Percentiles rank a stretch among this genome's conserved stretches.
These are phyloP conservation scores for Astrothelium subdiscretum DNA, from an alignment of 495 filamentous ascomycete species.

Conservation along the genomic window DNA sequence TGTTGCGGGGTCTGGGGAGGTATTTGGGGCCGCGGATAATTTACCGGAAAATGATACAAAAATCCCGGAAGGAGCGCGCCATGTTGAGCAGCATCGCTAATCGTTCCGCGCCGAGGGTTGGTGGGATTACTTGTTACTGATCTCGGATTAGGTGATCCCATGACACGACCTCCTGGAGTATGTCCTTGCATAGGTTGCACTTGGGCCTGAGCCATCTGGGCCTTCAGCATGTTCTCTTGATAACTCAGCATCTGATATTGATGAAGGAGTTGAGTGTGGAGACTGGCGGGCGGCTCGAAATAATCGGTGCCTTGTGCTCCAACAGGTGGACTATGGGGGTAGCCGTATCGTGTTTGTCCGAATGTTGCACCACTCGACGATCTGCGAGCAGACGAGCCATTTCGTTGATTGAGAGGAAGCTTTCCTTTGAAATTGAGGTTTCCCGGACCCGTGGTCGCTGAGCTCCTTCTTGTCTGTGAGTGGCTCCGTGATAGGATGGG, in stretches of 20 bases:
- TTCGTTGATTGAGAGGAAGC: constrained; percentile 20
- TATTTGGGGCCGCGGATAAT: constrained; percentile 35
- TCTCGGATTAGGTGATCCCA: background rate
- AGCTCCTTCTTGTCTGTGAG: constrained; percentile 37
- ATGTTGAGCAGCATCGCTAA: constrained; percentile 29
- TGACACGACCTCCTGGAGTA: constrained; percentile 5
- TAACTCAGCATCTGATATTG: constrained; percentile 54
- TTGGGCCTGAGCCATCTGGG: constrained; percentile 37
- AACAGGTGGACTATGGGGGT: constrained; percentile 23
- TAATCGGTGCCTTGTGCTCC: constrained; percentile 16
- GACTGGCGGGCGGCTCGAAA: constrained; percentile 20
- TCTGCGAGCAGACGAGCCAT: constrained; percentile 26
- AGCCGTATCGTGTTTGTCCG: constrained; percentile 16
- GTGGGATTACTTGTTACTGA: constrained; percentile 15
- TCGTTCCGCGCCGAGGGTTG: constrained; percentile 20
- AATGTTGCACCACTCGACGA: constrained; percentile 29
- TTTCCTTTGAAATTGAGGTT: constrained; percentile 25
- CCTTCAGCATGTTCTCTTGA: constrained; percentile 50
- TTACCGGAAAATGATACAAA: constrained; percentile 40
- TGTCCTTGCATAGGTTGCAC: constrained; percentile 22
- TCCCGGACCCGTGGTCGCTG: constrained; percentile 39
- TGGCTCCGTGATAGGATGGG: constrained; percentile 46
- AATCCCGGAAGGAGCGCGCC: constrained; percentile 36
- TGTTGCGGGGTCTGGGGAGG: constrained; percentile 27
- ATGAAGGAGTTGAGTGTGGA: constrained; percentile 49